Evolutionary conservation across 2,329 filamentous ascomycete species (phyloP).

Genomic region (Colletotrichum sp.): DNA sequence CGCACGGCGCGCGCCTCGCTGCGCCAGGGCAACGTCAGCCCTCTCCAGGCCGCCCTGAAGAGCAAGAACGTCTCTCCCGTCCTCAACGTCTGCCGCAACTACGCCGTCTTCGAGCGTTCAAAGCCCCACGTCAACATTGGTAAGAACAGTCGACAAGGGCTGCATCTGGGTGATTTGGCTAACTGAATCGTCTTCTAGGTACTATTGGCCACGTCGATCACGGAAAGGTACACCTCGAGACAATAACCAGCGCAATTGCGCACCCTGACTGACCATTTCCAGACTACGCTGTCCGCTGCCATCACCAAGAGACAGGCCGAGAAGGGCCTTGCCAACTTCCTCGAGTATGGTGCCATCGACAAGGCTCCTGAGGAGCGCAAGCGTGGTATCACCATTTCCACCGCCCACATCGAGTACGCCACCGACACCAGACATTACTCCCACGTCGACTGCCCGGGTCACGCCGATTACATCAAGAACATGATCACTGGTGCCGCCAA

Average conservation of each 20-base stretch:
- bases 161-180: slow-evolving; percentile 11
- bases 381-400: slow-evolving; percentile 99
- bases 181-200: slow-evolving; percentile 52
- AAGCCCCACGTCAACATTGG: slow-evolving; percentile 99
- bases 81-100: slow-evolving; percentile 69
- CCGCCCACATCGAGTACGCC: slow-evolving; percentile 97
- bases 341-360: slow-evolving; percentile 98
- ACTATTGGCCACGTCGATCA: slow-evolving; percentile 99
- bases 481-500: slow-evolving; percentile 99
- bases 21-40: slow-evolving; percentile 72
- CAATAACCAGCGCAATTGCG: neutral
- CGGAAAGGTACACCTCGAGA: slow-evolving; percentile 75
- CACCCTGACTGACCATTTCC: slow-evolving; percentile 21
- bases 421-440: slow-evolving; percentile 96
- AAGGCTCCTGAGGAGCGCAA: slow-evolving; percentile 99
- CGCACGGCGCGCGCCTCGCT: slow-evolving; percentile 81
- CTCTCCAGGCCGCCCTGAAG: slow-evolving; percentile 74
- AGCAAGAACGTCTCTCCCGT: slow-evolving; percentile 67
- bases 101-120: slow-evolving; percentile 79
- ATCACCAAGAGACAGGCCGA: slow-evolving; percentile 98
- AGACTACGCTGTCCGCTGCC: slow-evolving; percentile 98
- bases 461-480: slow-evolving; percentile 99
- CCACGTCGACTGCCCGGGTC: slow-evolving; percentile 99
- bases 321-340: slow-evolving; percentile 91
- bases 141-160: slow-evolving; percentile 40